Evolutionary conservation across 257 asterid species (phyloP).

Genomic region (Jacaranda copaia): DNA sequence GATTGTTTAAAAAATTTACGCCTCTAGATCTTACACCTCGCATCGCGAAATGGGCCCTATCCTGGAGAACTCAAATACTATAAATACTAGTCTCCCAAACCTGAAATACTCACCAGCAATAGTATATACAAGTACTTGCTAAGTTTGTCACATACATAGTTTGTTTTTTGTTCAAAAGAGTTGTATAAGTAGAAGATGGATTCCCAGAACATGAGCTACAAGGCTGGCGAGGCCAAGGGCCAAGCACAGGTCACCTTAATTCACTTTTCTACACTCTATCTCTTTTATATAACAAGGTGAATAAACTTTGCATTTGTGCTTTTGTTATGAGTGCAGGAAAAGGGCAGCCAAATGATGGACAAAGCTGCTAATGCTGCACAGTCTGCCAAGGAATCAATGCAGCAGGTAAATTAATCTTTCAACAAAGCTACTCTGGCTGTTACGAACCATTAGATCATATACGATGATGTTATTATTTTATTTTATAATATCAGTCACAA

Average conservation of each 20-base stretch:
- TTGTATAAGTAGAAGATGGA: conserved; percentile 35
- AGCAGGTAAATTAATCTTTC: conserved; percentile 41
- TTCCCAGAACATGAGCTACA: conserved; percentile 43
- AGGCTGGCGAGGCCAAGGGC: conserved; percentile 50
- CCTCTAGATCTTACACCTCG: no score
- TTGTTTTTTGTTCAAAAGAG: not conserved
- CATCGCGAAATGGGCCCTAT: not conserved
- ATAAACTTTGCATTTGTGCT: not conserved
- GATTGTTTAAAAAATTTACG: no score
- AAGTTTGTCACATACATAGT: not conserved
- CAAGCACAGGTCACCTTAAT: conserved; percentile 34
- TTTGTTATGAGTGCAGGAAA: conserved; percentile 45
- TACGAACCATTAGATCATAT: no score
- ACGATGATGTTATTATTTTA: no score
- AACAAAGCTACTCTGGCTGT: not conserved
- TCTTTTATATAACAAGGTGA: not conserved
- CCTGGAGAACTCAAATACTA: conserved; percentile 3
- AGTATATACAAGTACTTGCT: not conserved
- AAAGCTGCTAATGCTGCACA: conserved; percentile 59
- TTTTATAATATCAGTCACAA: no score
- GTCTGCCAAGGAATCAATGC: conserved; percentile 60
- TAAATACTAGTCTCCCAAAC: conserved; percentile 25
- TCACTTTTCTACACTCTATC: no score
- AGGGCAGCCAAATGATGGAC: conserved; percentile 60
- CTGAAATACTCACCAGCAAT: conserved; percentile 20